These are phyloP conservation scores for Coemansia sp. DNA, from an alignment of 192 early-diverging fungal species.

Conservation along the genomic window DNA sequence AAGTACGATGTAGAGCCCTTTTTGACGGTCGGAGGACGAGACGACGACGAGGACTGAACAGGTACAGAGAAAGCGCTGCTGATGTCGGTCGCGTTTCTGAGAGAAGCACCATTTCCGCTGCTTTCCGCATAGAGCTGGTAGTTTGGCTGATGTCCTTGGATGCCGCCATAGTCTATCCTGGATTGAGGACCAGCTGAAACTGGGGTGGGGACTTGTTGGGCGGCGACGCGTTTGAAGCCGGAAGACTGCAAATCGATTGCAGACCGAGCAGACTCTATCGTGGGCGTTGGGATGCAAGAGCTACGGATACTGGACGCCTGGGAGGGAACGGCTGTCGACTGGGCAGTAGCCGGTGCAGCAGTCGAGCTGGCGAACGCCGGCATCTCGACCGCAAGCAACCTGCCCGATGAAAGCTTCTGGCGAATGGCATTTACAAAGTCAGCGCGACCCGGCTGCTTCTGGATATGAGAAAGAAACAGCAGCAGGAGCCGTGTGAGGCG, in stretches of 20 bases:
- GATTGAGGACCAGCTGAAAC: background rate
- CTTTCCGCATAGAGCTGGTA: conserved; percentile 1
- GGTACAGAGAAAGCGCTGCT: background rate
- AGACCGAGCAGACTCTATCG: conserved; percentile 28
- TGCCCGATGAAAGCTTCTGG: conserved; percentile 47
- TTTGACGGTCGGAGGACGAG: conserved; percentile 31
- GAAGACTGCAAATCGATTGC: conserved; percentile 35
- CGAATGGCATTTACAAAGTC: conserved; percentile 54
- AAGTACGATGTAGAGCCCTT: conserved; percentile 53
- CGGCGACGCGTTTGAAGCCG: background rate
- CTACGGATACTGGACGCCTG: conserved; percentile 39
- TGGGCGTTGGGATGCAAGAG: conserved; percentile 25
- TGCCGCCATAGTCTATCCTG: background rate
- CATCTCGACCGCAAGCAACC: conserved; percentile 40
- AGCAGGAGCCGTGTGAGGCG: conserved; percentile 50
- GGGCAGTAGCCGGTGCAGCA: conserved; percentile 1
- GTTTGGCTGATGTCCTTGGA: background rate
- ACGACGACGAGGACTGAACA: background rate
- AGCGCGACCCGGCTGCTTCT: conserved; percentile 50
- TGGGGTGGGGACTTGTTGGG: background rate
- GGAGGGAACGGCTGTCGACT: conserved; percentile 21
- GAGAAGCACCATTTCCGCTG: background rate
- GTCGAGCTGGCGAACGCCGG: conserved; percentile 27
- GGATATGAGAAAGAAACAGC: conserved; percentile 53
- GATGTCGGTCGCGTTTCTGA: background rate